These are phyloP conservation scores for Boletus rubescentipes DNA, from an alignment of 768 basidiomycete genomes.

Conservation along the genomic window DNA sequence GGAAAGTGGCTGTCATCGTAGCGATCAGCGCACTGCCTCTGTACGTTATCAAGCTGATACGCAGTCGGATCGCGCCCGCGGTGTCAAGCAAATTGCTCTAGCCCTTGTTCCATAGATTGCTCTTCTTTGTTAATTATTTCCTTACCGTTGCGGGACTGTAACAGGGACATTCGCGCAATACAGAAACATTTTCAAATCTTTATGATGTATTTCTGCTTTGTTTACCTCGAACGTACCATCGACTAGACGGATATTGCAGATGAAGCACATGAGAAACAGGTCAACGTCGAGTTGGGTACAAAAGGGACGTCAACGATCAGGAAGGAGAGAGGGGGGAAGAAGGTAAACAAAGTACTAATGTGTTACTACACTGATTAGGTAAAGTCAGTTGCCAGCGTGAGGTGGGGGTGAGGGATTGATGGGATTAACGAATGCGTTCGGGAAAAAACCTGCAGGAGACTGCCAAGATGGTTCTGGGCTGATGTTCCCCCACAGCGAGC, in stretches of 20 bases:
- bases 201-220: slow-evolving; percentile 37
- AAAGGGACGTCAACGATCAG: slow-evolving; percentile 10
- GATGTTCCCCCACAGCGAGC: slow-evolving; percentile 43
- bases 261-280: slow-evolving; percentile 22
- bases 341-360: slow-evolving; percentile 9
- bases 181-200: slow-evolving; percentile 33
- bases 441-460: slow-evolving; percentile 45
- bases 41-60: slow-evolving; percentile 86
- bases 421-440: slow-evolving; percentile 46
- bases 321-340: not conserved
- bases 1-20: slow-evolving; percentile 95
- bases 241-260: slow-evolving; percentile 22
- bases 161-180: not conserved
- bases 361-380: slow-evolving; percentile 25
- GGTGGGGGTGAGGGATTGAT: slow-evolving; percentile 52
- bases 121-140: no score
- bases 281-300: not conserved
- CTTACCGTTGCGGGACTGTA: not conserved
- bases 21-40: slow-evolving; percentile 91
- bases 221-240: slow-evolving; percentile 25
- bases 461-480: slow-evolving; percentile 50
- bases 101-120: no score
- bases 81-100: slow-evolving; percentile 87
- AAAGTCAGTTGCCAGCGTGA: slow-evolving; percentile 32
- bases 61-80: slow-evolving; percentile 85